These are phyloP conservation scores for Aspergillus brunneoviolaceus DNA, from an alignment of 2,329 filamentous ascomycete genomes.

Conservation along the genomic window DNA sequence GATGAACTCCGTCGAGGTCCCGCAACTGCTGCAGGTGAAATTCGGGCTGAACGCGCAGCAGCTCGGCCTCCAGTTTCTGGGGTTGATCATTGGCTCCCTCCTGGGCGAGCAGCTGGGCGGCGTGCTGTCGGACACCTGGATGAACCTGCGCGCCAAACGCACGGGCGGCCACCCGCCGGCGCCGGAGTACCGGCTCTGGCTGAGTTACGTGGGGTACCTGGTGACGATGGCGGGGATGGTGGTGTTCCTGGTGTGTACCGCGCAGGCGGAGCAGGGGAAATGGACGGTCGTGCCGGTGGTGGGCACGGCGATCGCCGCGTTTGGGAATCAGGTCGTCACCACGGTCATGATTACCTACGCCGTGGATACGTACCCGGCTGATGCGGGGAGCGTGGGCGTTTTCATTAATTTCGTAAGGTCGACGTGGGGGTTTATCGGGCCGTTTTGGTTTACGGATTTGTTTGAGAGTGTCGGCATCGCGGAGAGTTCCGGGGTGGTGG, in stretches of 20 bases:
- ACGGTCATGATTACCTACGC: constrained; percentile 61
- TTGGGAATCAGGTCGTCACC: constrained; percentile 62
- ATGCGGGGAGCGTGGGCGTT: constrained; percentile 58
- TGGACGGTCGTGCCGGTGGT: constrained; percentile 60
- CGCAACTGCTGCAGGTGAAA: constrained; percentile 56
- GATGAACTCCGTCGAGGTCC: constrained; percentile 59
- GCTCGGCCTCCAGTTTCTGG: constrained; percentile 59
- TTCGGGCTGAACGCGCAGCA: constrained; percentile 60
- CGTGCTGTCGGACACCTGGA: constrained; percentile 56
- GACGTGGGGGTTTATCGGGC: constrained; percentile 37
- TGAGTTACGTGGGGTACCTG: constrained; percentile 55
- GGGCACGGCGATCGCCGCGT: constrained; percentile 53
- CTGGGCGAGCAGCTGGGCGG: constrained; percentile 61
- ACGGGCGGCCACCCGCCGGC: constrained; percentile 41
- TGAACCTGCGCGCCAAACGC: constrained; percentile 42
- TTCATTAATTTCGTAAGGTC: constrained; percentile 58
- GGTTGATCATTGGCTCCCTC: constrained; percentile 57
- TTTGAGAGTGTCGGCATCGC: constrained; percentile 34
- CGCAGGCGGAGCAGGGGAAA: constrained; percentile 42
- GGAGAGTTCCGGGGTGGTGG: constrained; percentile 27
- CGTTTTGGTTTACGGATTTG: constrained; percentile 37
- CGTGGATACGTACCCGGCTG: constrained; percentile 57
- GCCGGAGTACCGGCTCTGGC: constrained; percentile 58
- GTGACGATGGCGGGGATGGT: constrained; percentile 55
- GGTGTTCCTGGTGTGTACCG: constrained; percentile 56